Conservation (phyloP, 129 eudicot genomes). For the Pittosporum tobira region DNA sequence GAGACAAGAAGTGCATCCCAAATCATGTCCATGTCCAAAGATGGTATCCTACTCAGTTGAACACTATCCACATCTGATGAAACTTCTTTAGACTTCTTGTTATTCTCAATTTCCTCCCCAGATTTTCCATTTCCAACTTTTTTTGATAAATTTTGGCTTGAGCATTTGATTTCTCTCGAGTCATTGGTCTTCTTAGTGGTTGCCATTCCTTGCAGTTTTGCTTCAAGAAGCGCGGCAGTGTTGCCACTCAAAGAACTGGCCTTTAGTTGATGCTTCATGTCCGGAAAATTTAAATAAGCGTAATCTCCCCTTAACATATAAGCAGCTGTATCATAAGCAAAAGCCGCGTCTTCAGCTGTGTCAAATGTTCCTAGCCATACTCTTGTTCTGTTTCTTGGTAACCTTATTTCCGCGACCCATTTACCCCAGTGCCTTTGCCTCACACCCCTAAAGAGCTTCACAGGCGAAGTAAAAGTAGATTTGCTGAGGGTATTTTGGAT, state of each 20-base stretch:
- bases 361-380: constrained; percentile 91
- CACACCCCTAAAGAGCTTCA: constrained; percentile 69
- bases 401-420: constrained; percentile 88
- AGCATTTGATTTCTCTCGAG: neutral
- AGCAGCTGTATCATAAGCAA: constrained; percentile 86
- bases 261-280: constrained; percentile 55
- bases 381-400: constrained; percentile 69
- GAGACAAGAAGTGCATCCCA: constrained; percentile 87
- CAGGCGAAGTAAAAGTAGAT: constrained; percentile 8
- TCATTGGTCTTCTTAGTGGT: constrained; percentile 11
- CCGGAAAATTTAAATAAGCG: constrained; percentile 76
- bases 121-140: constrained; percentile 13
- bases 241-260: constrained; percentile 32
- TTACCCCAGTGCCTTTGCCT: constrained; percentile 96
- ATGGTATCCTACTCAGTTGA: constrained; percentile 83
- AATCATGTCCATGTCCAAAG: constrained; percentile 81
- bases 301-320: constrained; percentile 72
- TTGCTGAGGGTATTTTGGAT: neutral
- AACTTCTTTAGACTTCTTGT: constrained; percentile 22
- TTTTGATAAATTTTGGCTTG: neutral
- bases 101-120: constrained; percentile 9
- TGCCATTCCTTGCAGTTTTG: constrained; percentile 52
- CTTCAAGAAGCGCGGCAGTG: constrained; percentile 65
- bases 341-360: constrained; percentile 84
- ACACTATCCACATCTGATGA: constrained; percentile 39